Evolutionary conservation across 75 land plant species (phyloP), one percentile per base, ranked within the genome.

Genomic region (Pinus taeda): DNA sequence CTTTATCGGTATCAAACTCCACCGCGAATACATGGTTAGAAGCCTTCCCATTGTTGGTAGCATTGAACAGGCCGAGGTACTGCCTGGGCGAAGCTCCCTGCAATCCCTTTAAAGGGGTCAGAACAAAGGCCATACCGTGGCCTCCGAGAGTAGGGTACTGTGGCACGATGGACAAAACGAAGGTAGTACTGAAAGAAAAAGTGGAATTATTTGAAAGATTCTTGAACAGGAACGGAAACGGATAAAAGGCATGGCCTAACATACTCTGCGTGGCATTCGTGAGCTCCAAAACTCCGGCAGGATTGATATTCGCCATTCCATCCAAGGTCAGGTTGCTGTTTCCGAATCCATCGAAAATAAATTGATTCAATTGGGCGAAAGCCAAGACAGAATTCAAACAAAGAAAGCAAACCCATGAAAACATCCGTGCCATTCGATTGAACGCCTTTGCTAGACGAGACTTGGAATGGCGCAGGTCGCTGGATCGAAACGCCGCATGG

Each of bases 71-170:
- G 55, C 94, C 94, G 3, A 90, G 83, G 69, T 77, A 82, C 59
- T 83, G 77, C 39, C 85, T 87, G 53, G 87, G 82, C 11, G 72
- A 63, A 3, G 86, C 85, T 4, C 76, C 76, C 3, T 13, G 21
- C 57, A 85, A 57, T 56, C 71, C 76, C 20, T 12, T 33, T 30
- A 83, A 55, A 17, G 93, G 83, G 15, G 83, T 36, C 74, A 93
- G 75, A 57, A 79, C 24, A 77, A 93, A 90, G 67, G 93, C 91
- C 45, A 91, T 3, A 22, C 95, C 95, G 70, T 91, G 85, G 77
- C 90, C 90, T 33, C 90, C 88, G 24, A 84, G 86, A 0, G 33
- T 78, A 15, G 81, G 82, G 71, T 79, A 81, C 76, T 79, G 78
- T 8, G 91, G 91, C 45, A 75, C 74, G n/a, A 87, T 83, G 13